phyloP scores from a whole-genome alignment of 139 green algal species.

The Tetratostichococcus sp. region DNA sequence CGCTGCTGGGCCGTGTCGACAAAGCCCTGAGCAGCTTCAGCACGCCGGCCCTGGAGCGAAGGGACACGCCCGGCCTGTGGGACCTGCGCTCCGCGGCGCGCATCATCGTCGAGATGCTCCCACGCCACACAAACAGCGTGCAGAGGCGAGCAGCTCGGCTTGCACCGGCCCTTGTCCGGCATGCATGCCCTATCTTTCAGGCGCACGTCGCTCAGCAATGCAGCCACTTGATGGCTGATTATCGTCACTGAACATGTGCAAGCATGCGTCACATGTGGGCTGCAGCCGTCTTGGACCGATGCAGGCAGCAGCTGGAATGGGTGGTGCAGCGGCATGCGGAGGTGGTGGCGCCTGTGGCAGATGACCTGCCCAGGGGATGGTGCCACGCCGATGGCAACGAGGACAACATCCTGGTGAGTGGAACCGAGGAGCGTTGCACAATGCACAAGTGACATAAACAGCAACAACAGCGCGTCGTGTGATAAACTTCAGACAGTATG shows the following conservation, averaged over 20 bases:
- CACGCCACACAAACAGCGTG: not conserved
- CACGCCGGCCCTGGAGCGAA: too few species aligned
- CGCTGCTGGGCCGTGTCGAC: not conserved
- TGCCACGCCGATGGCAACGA: conserved; percentile 21
- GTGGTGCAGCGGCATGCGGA: not conserved
- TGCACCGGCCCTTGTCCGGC: too few species aligned
- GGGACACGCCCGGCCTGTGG: not conserved
- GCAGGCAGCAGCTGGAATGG: conserved; percentile 3
- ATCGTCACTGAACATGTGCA: too few species aligned
- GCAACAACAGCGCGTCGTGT: too few species aligned
- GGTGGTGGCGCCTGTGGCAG: not conserved
- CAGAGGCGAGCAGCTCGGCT: not conserved
- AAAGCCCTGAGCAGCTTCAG: not conserved
- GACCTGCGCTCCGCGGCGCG: not conserved
- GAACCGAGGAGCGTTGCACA: too few species aligned
- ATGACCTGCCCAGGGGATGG: not conserved
- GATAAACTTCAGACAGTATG: too few species aligned
- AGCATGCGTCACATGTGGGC: too few species aligned
- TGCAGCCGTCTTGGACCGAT: too few species aligned
- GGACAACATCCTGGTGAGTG: conserved; percentile 13
- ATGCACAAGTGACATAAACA: too few species aligned
- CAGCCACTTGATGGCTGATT: too few species aligned
- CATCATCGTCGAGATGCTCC: not conserved
- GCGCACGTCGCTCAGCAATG: too few species aligned
- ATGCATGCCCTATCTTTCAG: too few species aligned